These are phyloP conservation scores for Huntiella savannae DNA, from an alignment of 2,329 filamentous ascomycete genomes.

Conservation along the genomic window DNA sequence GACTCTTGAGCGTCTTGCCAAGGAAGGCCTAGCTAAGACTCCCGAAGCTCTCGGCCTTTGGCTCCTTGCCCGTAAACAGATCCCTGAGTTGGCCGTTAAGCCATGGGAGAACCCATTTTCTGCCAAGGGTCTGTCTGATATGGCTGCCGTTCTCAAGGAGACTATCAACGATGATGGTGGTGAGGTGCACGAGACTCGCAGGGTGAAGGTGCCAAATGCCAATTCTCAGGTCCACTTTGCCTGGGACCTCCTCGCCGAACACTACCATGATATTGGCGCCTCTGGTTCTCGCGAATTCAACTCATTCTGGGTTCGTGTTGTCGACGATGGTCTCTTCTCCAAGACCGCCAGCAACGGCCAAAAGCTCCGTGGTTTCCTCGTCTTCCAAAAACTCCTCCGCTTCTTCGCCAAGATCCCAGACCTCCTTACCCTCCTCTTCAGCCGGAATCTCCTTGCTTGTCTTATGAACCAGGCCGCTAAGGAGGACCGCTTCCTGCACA, in stretches of 20 bases:
- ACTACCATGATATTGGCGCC: constrained; percentile 25
- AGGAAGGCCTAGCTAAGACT: constrained; percentile 53
- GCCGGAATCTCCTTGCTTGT: constrained; percentile 63
- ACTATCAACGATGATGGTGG: constrained; percentile 29
- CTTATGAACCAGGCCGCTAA: constrained; percentile 68
- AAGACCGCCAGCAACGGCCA: constrained; percentile 66
- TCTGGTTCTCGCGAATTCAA: constrained; percentile 34
- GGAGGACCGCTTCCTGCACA: constrained; percentile 60
- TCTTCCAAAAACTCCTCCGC: constrained; percentile 59
- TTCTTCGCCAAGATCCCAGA: constrained; percentile 25
- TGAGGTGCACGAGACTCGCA: constrained; percentile 20
- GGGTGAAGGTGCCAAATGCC: constrained; percentile 51
- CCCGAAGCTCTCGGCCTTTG: constrained; percentile 82
- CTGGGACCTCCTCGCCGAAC: constrained; percentile 59
- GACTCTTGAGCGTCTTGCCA: constrained; percentile 42
- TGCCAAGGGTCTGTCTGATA: constrained; percentile 42
- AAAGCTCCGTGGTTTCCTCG: constrained; percentile 79
- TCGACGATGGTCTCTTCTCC: constrained; percentile 76
- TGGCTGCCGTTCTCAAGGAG: constrained; percentile 67
- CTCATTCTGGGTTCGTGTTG: constrained; percentile 68
- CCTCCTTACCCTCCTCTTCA: constrained; percentile 47
- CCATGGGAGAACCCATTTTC: constrained; percentile 66
- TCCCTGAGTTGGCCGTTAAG: constrained; percentile 43
- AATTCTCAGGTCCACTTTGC: constrained; percentile 70
- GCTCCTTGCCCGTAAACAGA: constrained; percentile 48